Conservation (phyloP, 129 eudicot genomes). For the Chrysanthemum makinoi region DNA sequence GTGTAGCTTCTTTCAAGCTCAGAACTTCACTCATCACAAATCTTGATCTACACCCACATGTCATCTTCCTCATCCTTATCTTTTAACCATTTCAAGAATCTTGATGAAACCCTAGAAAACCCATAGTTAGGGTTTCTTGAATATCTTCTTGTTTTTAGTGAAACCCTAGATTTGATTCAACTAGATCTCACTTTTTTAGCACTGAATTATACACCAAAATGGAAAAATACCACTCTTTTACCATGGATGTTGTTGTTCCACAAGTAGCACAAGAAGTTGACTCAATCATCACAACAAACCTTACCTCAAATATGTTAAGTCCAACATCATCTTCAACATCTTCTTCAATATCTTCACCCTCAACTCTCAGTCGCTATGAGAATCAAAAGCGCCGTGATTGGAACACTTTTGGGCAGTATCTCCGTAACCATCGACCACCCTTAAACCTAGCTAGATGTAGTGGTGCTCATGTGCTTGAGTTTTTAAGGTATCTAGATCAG, state of each 20-base stretch:
- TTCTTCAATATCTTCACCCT: slow-evolving; percentile 39
- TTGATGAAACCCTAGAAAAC: slow-evolving; percentile 32
- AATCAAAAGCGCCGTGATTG: slow-evolving; percentile 91
- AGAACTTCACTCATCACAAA: slow-evolving; percentile 19
- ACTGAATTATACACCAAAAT: slow-evolving; percentile 15
- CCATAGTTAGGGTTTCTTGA: slow-evolving; percentile 26
- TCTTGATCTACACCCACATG: slow-evolving; percentile 23
- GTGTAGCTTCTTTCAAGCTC: slow-evolving; percentile 41
- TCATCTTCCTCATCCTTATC: slow-evolving; percentile 17
- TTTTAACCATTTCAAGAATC: slow-evolving; percentile 18
- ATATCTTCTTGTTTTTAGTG: not conserved
- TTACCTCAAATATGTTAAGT: slow-evolving; percentile 20
- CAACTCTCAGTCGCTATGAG: slow-evolving; percentile 86
- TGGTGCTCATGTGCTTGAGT: slow-evolving; percentile 85
- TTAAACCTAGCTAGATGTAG: slow-evolving; percentile 68
- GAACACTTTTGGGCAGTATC: slow-evolving; percentile 92
- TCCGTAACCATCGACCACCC: slow-evolving; percentile 89
- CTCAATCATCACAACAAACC: slow-evolving; percentile 34
- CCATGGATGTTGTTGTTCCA: slow-evolving; percentile 30
- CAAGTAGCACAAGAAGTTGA: slow-evolving; percentile 41
- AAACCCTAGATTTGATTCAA: slow-evolving; percentile 5
- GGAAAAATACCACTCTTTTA: slow-evolving; percentile 39
- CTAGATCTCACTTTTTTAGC: slow-evolving; percentile 21
- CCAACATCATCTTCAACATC: slow-evolving; percentile 12
- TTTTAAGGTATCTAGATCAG: slow-evolving; percentile 75